Base-by-base conservation (phyloP, 1,139 yeast genomes). In the Pichiaceae sp. region DNA sequence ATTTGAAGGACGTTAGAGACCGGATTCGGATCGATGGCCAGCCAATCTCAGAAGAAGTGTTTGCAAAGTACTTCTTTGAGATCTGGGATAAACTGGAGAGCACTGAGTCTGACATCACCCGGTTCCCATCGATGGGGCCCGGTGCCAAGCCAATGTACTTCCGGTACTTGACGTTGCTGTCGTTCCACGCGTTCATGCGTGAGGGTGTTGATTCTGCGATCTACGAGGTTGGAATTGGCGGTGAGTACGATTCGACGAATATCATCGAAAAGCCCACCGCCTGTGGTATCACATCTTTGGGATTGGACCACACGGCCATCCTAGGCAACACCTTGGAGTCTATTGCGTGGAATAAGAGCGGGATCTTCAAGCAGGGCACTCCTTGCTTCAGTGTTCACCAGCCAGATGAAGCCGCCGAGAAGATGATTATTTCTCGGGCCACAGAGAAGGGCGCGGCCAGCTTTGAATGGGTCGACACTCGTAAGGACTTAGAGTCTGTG, bases 161-260 rank as follows among this genome's bases (percentile, higher is more conserved):
- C 67, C 80, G 95, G 53, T 91, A 77, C 58, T 64, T 93, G 56
- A 93, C 99, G 0, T 61, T 93, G 17, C 60, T 93, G 40, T 86
- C 97, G 2, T 91, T 86, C 64, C 96, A 93, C 56, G 83, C 86
- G 2, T 93, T 93, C 51, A 56, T 86, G 62, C 70, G 75, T 42
- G 98, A 91, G 59, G 83, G 85, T 1, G 89, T 93, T 20, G 85
- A 87, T 51, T 75, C 95, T 15, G 97, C 98, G 11, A 81, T 93
- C 32, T 86, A 85, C 53, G 99, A 93, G 57, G 98, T 93, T 19
- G 99, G 99, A 14, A 95, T 93, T 37, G 99, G 99, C 21, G 99
- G 99, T 9, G 93, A 85, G 53, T 85, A 77, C 54, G 99, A 93
- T 59, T 85, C 96, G 11, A 93, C 99, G 9, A 93, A 93, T 56